Percentiles rank a stretch among this genome's conserved stretches.
Evolutionary conservation across 495 filamentous ascomycete species (phyloP).

Genomic region (Staphylotrichum longicolle): DNA sequence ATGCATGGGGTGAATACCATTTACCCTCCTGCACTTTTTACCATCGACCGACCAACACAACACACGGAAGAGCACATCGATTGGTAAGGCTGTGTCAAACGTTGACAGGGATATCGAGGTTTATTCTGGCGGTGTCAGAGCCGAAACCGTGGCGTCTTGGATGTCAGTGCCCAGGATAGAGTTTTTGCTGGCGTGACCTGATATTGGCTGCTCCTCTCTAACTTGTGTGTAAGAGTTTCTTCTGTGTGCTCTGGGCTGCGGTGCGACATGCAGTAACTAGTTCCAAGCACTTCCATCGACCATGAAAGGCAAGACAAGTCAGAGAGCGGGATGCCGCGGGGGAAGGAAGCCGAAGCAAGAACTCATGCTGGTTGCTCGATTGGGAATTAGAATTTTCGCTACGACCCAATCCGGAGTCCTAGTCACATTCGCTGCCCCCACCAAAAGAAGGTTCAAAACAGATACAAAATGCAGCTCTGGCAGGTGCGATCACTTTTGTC

Average conservation of each 20-base stretch:
- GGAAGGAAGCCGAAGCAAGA: too few relatives aligned
- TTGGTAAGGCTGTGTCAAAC: neutral
- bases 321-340: neutral
- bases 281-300: neutral
- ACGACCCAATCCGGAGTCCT: too few relatives aligned
- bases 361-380: too few relatives aligned
- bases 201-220: neutral
- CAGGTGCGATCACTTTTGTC: neutral
- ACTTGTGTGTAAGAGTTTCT: neutral
- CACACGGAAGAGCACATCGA: neutral
- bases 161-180: neutral
- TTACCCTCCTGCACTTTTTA: neutral
- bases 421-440: too few relatives aligned
- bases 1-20: too few relatives aligned
- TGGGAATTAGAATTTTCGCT: too few relatives aligned
- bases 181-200: neutral
- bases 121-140: neutral
- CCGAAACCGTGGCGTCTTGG: slow-evolving; percentile 7
- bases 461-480: too few relatives aligned
- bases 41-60: neutral
- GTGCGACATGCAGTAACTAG: slow-evolving; percentile 6
- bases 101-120: neutral
- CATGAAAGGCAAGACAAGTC: too few relatives aligned
- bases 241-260: slow-evolving; percentile 2
- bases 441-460: too few relatives aligned